Evolutionary conservation across 208 protist species (phyloP).

Genomic region (Novymonas esmeraldas): DNA sequence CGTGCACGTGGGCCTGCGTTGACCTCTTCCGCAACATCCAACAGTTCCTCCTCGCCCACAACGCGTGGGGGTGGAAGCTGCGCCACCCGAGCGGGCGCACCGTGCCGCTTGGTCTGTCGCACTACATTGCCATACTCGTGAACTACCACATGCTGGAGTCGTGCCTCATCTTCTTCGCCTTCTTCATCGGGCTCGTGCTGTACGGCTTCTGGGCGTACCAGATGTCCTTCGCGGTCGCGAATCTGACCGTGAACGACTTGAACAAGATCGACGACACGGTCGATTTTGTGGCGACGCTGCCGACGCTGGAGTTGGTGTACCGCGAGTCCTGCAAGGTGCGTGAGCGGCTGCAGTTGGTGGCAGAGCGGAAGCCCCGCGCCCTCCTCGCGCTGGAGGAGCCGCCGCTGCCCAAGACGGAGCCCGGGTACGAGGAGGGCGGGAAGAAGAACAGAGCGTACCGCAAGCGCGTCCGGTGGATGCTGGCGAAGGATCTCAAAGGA

Average conservation of each 20-base stretch:
- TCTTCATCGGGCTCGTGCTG: conserved; percentile 73
- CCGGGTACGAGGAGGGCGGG: conserved; percentile 49
- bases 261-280: conserved; percentile 88
- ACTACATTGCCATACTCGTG: conserved; percentile 73
- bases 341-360: conserved; percentile 51
- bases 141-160: conserved; percentile 59
- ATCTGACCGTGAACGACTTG: conserved; percentile 89
- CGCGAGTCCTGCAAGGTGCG: conserved; percentile 60
- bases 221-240: conserved; percentile 73
- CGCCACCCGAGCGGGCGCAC: conserved; percentile 22
- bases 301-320: conserved; percentile 63
- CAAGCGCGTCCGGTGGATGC: conserved; percentile 56
- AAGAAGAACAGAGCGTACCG: conserved; percentile 63
- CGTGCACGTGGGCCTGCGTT: conserved; percentile 80
- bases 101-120: conserved; percentile 39
- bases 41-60: conserved; percentile 52
- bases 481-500: conserved; percentile 56
- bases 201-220: conserved; percentile 85
- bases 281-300: conserved; percentile 53
- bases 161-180: conserved; percentile 80
- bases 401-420: conserved; percentile 39
- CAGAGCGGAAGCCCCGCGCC: conserved; percentile 49
- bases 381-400: conserved; percentile 50
- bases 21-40: conserved; percentile 65
- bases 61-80: conserved; percentile 72